These are phyloP conservation scores for Scleromitrula shiraiana DNA, from an alignment of 2,329 filamentous ascomycete genomes.

Conservation along the genomic window DNA sequence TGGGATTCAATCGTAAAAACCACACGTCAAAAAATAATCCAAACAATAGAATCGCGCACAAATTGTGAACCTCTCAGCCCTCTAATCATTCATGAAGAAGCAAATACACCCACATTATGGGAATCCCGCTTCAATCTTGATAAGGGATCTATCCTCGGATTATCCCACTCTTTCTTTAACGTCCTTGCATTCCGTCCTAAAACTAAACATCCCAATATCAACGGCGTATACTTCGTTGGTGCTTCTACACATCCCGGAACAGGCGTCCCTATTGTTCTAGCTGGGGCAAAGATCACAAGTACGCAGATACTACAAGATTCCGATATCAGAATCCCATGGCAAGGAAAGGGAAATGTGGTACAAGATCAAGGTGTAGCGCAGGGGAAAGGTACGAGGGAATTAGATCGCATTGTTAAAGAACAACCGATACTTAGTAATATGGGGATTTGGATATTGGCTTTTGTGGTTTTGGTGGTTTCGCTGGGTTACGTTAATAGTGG, in stretches of 20 bases:
- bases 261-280: slow-evolving; percentile 65
- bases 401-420: slow-evolving; percentile 20
- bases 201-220: slow-evolving; percentile 37
- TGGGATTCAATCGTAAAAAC: slow-evolving; percentile 52
- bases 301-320: slow-evolving; percentile 40
- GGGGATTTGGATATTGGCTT: slow-evolving; percentile 15
- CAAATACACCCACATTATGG: slow-evolving; percentile 62
- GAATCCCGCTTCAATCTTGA: slow-evolving; percentile 63
- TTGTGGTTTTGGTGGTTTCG: slow-evolving; percentile 12
- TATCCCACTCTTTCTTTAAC: slow-evolving; percentile 68
- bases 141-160: slow-evolving; percentile 63
- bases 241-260: slow-evolving; percentile 70
- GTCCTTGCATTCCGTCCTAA: slow-evolving; percentile 58
- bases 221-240: slow-evolving; percentile 61
- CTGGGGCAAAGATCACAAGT: slow-evolving; percentile 55
- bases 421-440: slow-evolving; percentile 16
- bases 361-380: slow-evolving; percentile 17
- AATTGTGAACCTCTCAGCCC: slow-evolving; percentile 40
- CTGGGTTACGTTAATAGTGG: slow-evolving; percentile 17
- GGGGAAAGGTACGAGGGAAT: slow-evolving; percentile 17
- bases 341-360: slow-evolving; percentile 7
- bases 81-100: slow-evolving; percentile 42
- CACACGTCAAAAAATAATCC: slow-evolving; percentile 52
- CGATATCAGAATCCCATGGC: slow-evolving; percentile 18
- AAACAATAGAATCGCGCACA: slow-evolving; percentile 52